phyloP scores from a whole-genome alignment of 2,329 filamentous ascomycete genomes.

The Boeremia lycopersici region DNA sequence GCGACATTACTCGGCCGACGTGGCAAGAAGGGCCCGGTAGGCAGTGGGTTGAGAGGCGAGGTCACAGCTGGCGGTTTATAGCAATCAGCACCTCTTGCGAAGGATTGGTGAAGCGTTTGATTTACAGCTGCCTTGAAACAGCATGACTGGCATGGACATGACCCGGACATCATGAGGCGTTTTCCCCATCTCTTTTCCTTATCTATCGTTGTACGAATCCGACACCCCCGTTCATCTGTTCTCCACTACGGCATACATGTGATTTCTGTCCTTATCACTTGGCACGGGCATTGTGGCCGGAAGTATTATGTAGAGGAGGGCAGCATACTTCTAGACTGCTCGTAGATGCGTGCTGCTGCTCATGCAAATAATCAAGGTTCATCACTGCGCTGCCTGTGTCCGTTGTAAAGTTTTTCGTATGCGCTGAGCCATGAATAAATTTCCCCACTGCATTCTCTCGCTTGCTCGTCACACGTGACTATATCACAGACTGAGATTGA shows the following conservation, averaged over 20 bases:
- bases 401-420: no score
- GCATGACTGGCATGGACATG: slow-evolving; percentile 18
- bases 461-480: no score
- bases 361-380: not conserved
- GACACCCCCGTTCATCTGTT: slow-evolving; percentile 5
- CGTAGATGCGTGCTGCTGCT: slow-evolving; percentile 12
- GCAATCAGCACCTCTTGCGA: slow-evolving; percentile 35
- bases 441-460: no score
- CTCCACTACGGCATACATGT: slow-evolving; percentile 9
- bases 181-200: slow-evolving; percentile 15
- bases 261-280: slow-evolving; percentile 10
- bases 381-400: not conserved
- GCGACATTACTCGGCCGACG: slow-evolving; percentile 83
- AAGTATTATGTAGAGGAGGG: slow-evolving; percentile 3
- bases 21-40: slow-evolving; percentile 54
- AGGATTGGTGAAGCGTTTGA: slow-evolving; percentile 36
- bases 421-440: no score
- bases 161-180: slow-evolving; percentile 29
- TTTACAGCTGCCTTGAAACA: slow-evolving; percentile 11
- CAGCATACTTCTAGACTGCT: slow-evolving; percentile 1
- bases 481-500: no score
- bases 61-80: slow-evolving; percentile 44
- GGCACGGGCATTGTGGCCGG: not conserved
- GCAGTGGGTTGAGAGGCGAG: slow-evolving; percentile 55
- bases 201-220: slow-evolving; percentile 7